phyloP scores from a whole-genome alignment of 139 green algal species.

The Pseudopediastrum boryanum region DNA sequence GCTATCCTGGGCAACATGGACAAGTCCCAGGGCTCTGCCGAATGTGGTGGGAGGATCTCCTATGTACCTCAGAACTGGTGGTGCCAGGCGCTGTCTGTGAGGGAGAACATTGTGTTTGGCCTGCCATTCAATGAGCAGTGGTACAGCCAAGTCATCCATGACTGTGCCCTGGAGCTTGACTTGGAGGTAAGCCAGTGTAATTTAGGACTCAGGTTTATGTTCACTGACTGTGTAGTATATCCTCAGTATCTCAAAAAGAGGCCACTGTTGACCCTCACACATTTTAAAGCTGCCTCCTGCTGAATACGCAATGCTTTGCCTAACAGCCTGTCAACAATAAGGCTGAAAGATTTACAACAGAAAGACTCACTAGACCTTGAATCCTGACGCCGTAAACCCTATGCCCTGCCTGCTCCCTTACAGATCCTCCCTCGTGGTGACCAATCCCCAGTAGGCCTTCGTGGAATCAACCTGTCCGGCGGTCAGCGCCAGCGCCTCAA shows the following conservation, averaged over 20 bases:
- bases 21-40: constrained; percentile 18
- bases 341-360: too few species aligned
- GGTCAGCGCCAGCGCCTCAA: constrained; percentile 61
- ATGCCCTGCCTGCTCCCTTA: too few species aligned
- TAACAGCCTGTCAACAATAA: too few species aligned
- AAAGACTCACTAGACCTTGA: too few species aligned
- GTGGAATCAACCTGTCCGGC: constrained; percentile 62
- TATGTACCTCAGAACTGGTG: constrained; percentile 66
- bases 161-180: constrained; percentile 51
- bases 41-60: constrained; percentile 38
- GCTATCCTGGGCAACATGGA: constrained; percentile 63
- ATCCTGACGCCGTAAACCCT: too few species aligned
- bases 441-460: constrained; percentile 50
- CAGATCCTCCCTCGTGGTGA: constrained; percentile 53
- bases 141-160: constrained; percentile 50
- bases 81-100: constrained; percentile 72
- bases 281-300: too few species aligned
- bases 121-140: constrained; percentile 42
- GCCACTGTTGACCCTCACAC: too few species aligned
- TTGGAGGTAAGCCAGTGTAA: too few species aligned
- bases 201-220: too few species aligned
- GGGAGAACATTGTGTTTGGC: constrained; percentile 69
- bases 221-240: too few species aligned
- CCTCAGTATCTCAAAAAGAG: too few species aligned
- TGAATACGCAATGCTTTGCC: too few species aligned